A percentile compares a stretch with the other conserved stretches of the same genome.
phyloP scores from a whole-genome alignment of 129 eudicot genomes.

The Rutidosis leptorrhynchoides region DNA sequence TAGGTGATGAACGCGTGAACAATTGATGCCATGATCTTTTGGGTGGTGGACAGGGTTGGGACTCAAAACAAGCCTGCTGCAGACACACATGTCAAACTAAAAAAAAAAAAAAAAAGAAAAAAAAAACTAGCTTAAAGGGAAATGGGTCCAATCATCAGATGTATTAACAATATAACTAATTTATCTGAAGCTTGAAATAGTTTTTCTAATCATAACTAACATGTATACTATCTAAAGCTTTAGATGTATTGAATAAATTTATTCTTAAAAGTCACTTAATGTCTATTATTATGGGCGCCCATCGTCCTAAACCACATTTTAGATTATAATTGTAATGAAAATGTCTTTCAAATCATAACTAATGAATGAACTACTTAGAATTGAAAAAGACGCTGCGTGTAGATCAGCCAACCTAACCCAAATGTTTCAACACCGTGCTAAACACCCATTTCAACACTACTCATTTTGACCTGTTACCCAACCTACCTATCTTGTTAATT shows the following conservation, averaged over 20 bases:
- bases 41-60: slow-evolving; percentile 66
- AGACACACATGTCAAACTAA: slow-evolving; percentile 10
- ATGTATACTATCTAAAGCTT: no score
- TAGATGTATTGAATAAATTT: neutral
- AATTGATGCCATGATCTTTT: slow-evolving; percentile 91
- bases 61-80: slow-evolving; percentile 69
- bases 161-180: slow-evolving; percentile 3
- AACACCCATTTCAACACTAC: neutral
- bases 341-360: neutral
- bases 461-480: slow-evolving; percentile 9
- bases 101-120: slow-evolving; percentile 28
- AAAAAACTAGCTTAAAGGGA: neutral
- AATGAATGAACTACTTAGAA: neutral
- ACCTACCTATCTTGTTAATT: neutral
- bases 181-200: neutral
- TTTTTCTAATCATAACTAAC: neutral
- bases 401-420: neutral
- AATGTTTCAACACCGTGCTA: neutral
- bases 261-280: neutral
- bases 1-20: slow-evolving; percentile 59
- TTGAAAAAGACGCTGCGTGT: neutral
- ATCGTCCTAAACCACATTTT: neutral
- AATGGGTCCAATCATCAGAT: slow-evolving; percentile 38
- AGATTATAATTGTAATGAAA: neutral
- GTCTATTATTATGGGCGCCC: neutral